phyloP scores from a whole-genome alignment of 164 flowering plant genomes.

The Stephania japonica region DNA sequence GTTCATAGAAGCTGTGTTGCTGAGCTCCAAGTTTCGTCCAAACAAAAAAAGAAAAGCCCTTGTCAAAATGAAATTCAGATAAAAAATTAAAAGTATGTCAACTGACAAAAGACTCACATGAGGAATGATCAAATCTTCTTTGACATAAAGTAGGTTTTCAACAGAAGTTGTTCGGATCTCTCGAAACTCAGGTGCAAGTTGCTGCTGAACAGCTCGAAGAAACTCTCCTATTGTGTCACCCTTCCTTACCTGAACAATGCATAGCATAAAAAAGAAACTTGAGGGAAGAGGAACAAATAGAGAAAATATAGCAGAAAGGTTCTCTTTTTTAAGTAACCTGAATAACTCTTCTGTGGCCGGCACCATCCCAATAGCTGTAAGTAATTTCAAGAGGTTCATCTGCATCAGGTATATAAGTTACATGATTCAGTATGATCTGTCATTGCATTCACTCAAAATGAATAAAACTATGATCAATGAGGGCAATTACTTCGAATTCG shows the following conservation, averaged over 20 bases:
- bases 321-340: constrained; percentile 43
- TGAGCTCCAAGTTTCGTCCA: constrained; percentile 26
- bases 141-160: constrained; percentile 93
- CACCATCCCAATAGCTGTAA: constrained; percentile 98
- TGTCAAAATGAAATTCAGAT: background rate
- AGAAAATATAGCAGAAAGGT: background rate
- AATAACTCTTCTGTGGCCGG: constrained; percentile 89
- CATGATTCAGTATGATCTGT: constrained; percentile 10
- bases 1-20: constrained; percentile 99
- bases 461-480: background rate
- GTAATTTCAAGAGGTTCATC: constrained; percentile 97
- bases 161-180: constrained; percentile 95
- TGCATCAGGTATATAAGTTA: constrained; percentile 23
- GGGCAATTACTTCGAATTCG: constrained; percentile 65
- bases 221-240: constrained; percentile 91
- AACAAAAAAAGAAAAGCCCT: background rate
- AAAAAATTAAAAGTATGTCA: background rate
- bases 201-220: constrained; percentile 95
- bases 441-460: background rate
- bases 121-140: constrained; percentile 97
- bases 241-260: constrained; percentile 62
- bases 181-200: constrained; percentile 97
- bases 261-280: background rate
- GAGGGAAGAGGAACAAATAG: background rate
- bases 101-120: constrained; percentile 44